Conservation (phyloP, 1,139 yeast species). For the Debaryomyces subglobosus region DNA sequence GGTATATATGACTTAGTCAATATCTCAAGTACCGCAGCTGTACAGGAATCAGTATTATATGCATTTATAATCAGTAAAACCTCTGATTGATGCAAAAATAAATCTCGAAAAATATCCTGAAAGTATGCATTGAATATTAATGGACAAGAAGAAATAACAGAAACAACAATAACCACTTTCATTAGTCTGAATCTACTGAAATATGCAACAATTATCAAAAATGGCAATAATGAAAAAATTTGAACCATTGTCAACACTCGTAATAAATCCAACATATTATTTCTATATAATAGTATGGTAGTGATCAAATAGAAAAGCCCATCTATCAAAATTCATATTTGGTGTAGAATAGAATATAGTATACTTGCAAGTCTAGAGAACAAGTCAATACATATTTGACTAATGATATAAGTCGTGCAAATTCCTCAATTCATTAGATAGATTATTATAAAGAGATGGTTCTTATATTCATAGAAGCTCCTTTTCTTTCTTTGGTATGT, state of each 20-base stretch:
- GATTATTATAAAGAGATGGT: no score
- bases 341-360: background rate
- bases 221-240: background rate
- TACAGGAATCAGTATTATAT: background rate
- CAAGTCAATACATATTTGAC: background rate
- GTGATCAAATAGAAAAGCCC: background rate
- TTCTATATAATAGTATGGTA: background rate
- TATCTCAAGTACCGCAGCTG: background rate
- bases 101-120: background rate
- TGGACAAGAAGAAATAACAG: background rate
- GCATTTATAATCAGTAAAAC: slow-evolving; percentile 3
- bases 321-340: background rate
- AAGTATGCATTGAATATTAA: background rate
- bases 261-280: background rate
- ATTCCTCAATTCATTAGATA: background rate
- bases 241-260: background rate
- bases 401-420: background rate
- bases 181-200: background rate
- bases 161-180: background rate
- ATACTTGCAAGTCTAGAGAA: background rate
- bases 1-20: slow-evolving; percentile 4
- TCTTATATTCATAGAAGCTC: no score
- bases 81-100: background rate
- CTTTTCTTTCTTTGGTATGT: no score
- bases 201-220: background rate